Conservation (phyloP, 352 stramenopile species). For the Phytophthora lateralis region DNA sequence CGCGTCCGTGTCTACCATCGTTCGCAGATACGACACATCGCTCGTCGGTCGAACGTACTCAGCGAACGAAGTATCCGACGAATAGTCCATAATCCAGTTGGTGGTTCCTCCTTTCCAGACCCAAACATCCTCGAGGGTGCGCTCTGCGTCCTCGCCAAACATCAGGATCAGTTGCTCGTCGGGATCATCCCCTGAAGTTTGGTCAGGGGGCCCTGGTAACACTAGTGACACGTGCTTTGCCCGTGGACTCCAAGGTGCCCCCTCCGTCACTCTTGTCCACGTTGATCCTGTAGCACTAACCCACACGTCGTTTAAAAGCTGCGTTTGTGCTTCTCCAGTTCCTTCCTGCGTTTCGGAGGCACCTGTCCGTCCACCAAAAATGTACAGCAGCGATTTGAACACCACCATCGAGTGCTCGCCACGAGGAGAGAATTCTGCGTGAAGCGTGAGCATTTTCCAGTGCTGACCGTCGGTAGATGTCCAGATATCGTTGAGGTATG, state of each 20-base stretch:
- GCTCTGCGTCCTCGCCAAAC: slow-evolving; percentile 68
- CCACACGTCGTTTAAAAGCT: slow-evolving; percentile 79
- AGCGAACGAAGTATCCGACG: slow-evolving; percentile 26
- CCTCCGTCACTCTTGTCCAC: slow-evolving; percentile 40
- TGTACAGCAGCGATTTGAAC: slow-evolving; percentile 60
- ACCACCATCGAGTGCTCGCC: slow-evolving; percentile 74
- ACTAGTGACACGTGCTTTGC: slow-evolving; percentile 59
- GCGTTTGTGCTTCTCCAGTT: slow-evolving; percentile 19
- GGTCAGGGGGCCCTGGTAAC: slow-evolving; percentile 45
- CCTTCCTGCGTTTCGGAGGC: slow-evolving; percentile 25
- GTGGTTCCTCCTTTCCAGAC: slow-evolving; percentile 46
- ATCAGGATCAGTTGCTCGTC: slow-evolving; percentile 63
- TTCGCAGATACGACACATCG: slow-evolving; percentile 51
- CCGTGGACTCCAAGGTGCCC: slow-evolving; percentile 54
- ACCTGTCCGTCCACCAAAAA: slow-evolving; percentile 62
- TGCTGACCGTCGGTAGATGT: slow-evolving; percentile 60
- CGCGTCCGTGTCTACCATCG: slow-evolving; percentile 59
- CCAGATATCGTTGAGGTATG: slow-evolving; percentile 80
- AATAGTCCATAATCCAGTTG: slow-evolving; percentile 61
- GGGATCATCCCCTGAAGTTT: slow-evolving; percentile 46
- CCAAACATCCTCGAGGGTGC: slow-evolving; percentile 68
- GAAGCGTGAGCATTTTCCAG: slow-evolving; percentile 55
- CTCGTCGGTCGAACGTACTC: slow-evolving; percentile 57
- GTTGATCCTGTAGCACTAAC: slow-evolving; percentile 48
- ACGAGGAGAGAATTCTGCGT: slow-evolving; percentile 50